These are phyloP conservation scores for Solanum appendiculatum DNA, from an alignment of 257 asterid species.

Conservation along the genomic window DNA sequence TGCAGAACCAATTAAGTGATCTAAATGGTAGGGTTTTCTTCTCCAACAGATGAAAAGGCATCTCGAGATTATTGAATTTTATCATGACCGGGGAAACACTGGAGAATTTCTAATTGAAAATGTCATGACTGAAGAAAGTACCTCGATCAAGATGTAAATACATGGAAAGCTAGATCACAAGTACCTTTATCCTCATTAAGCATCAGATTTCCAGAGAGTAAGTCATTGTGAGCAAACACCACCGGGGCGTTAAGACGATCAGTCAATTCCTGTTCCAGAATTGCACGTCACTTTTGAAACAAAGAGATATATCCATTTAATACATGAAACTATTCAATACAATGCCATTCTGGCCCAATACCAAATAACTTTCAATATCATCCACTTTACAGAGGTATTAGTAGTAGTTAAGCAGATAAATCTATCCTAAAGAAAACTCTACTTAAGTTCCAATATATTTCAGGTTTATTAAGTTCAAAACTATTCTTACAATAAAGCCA, in stretches of 20 bases:
- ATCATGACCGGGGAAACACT: neutral
- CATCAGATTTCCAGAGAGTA: conserved; percentile 94
- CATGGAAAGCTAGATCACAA: conserved; percentile 3
- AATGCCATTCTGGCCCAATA: neutral
- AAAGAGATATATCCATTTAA: neutral
- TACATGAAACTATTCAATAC: neutral
- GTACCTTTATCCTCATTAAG: conserved; percentile 79
- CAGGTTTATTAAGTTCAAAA: neutral
- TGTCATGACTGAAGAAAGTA: neutral
- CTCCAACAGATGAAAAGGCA: neutral
- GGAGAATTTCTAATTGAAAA: neutral
- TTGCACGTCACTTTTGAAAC: neutral
- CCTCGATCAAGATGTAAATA: neutral
- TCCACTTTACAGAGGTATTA: neutral
- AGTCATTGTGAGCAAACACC: conserved; percentile 75
- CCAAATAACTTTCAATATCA: neutral
- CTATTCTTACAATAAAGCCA: neutral
- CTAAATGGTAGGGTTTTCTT: neutral
- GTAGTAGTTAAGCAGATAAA: neutral
- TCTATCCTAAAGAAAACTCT: neutral
- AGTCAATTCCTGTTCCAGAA: conserved; percentile 63
- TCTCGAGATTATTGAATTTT: neutral
- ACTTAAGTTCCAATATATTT: neutral
- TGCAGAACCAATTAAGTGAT: neutral
- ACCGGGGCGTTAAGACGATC: conserved; percentile 63